Conservation (phyloP, 1,139 yeast species). For the Debaryomyces nepalensis region DNA sequence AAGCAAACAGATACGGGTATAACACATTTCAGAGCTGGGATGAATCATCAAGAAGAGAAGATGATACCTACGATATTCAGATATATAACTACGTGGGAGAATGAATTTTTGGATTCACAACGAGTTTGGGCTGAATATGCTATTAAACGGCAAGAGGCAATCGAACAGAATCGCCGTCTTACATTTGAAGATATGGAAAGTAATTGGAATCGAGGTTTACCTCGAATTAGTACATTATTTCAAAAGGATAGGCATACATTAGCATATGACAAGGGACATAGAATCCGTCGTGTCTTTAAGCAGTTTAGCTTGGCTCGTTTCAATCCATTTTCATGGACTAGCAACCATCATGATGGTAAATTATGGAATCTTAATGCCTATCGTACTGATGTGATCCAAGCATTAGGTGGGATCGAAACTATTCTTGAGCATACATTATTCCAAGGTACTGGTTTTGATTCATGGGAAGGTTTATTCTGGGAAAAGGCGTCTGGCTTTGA, state of each 20-base stretch:
- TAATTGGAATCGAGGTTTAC: conserved; percentile 96
- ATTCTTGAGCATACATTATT: conserved; percentile 93
- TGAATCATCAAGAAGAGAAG: conserved; percentile 80
- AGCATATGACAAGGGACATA: conserved; percentile 94
- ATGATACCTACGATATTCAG: conserved; percentile 92
- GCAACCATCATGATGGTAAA: conserved; percentile 90
- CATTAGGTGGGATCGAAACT: conserved; percentile 96
- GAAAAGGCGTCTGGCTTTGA: conserved; percentile 97
- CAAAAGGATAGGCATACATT: conserved; percentile 94
- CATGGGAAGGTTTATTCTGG: conserved; percentile 99
- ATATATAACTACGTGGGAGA: conserved; percentile 95
- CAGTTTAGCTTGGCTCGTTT: conserved; percentile 71
- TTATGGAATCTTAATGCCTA: conserved; percentile 93
- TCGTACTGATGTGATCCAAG: conserved; percentile 95
- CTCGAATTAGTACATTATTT: conserved; percentile 91
- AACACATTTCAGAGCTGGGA: conserved; percentile 92
- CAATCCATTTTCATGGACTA: conserved; percentile 98
- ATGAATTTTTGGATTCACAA: conserved; percentile 91
- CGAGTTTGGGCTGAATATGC: conserved; percentile 99
- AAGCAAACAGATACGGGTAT: conserved; percentile 94
- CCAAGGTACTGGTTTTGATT: conserved; percentile 95
- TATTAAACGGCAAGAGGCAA: conserved; percentile 84
- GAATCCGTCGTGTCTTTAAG: conserved; percentile 79
- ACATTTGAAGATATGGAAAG: conserved; percentile 94
- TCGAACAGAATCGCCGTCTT: conserved; percentile 80